Conservation (phyloP, 768 basidiomycete genomes). For the Austroboletus festivus region DNA sequence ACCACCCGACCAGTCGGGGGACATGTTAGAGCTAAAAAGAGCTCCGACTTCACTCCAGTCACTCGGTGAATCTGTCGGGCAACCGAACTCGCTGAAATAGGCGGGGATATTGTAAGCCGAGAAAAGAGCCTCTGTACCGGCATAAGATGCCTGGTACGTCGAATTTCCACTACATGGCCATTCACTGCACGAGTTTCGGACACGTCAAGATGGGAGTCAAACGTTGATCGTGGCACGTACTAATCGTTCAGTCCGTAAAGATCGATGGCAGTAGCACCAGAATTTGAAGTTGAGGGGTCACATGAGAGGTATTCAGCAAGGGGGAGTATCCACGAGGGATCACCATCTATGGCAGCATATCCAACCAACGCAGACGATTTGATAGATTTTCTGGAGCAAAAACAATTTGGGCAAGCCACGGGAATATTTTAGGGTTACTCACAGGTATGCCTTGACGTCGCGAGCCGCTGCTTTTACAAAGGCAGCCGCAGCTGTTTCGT, state of each 20-base stretch:
- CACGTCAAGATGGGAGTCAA: neutral
- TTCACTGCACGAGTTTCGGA: conserved; percentile 44
- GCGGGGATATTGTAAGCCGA: conserved; percentile 71
- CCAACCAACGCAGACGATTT: conserved; percentile 68
- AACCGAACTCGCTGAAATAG: conserved; percentile 90
- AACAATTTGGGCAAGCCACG: neutral
- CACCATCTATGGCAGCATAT: conserved; percentile 83
- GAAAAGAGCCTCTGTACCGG: conserved; percentile 50
- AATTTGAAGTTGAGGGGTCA: conserved; percentile 51
- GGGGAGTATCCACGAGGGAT: conserved; percentile 54
- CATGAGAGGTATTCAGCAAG: conserved; percentile 82
- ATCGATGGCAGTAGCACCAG: conserved; percentile 67
- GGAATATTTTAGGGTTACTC: conserved; percentile 25
- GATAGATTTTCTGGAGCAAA: conserved; percentile 51
- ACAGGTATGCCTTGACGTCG: conserved; percentile 84
- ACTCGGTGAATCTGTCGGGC: conserved; percentile 61
- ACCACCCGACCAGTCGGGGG: conserved; percentile 83
- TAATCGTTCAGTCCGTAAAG: conserved; percentile 87
- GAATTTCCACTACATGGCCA: conserved; percentile 69
- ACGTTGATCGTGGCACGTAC: conserved; percentile 42
- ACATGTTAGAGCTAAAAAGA: conserved; percentile 71
- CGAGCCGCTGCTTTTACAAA: conserved; percentile 91
- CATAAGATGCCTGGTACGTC: conserved; percentile 55
- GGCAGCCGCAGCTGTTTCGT: conserved; percentile 61
- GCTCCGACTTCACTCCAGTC: conserved; percentile 74